These are phyloP conservation scores for Fomitiporia mediterranea DNA, from an alignment of 1,284 basidiomycete genomes.

Conservation along the genomic window DNA sequence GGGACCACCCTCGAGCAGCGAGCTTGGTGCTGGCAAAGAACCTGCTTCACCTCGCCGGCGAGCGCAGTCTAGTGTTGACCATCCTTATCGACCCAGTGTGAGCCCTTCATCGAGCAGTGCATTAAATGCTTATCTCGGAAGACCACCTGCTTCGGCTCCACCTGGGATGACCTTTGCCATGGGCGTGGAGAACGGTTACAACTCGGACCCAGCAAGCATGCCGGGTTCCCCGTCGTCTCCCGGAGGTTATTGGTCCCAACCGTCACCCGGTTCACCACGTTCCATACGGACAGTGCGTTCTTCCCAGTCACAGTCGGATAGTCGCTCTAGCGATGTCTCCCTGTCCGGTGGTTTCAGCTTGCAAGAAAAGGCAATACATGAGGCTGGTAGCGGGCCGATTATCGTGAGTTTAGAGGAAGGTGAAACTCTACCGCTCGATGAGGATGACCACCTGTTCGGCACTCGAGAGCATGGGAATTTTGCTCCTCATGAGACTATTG, in stretches of 20 bases:
- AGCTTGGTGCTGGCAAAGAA: background rate
- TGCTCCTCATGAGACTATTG: conserved; percentile 5
- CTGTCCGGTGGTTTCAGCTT: background rate
- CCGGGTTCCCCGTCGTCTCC: conserved; percentile 4
- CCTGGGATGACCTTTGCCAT: conserved; percentile 2
- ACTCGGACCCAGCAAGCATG: conserved; percentile 6
- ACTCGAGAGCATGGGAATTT: conserved; percentile 13
- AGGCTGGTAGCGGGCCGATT: conserved; percentile 3
- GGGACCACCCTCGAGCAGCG: conserved; percentile 5
- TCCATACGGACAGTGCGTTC: background rate
- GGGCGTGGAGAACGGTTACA: conserved; percentile 12
- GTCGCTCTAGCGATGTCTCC: background rate
- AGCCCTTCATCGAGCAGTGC: background rate
- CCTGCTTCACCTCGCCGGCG: conserved; percentile 3
- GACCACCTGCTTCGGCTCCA: conserved; percentile 16
- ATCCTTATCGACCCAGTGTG: background rate
- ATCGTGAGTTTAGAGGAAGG: conserved; percentile 16
- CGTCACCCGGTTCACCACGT: conserved; percentile 2
- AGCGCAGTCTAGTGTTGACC: conserved; percentile 17
- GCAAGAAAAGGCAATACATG: background rate
- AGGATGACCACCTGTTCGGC: conserved; percentile 7
- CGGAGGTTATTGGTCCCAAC: background rate
- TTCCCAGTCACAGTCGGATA: background rate
- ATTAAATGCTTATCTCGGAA: background rate
- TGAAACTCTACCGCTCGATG: conserved; percentile 7